Conservation (phyloP, 768 basidiomycete genomes). For the Pholiota molesta region DNA sequence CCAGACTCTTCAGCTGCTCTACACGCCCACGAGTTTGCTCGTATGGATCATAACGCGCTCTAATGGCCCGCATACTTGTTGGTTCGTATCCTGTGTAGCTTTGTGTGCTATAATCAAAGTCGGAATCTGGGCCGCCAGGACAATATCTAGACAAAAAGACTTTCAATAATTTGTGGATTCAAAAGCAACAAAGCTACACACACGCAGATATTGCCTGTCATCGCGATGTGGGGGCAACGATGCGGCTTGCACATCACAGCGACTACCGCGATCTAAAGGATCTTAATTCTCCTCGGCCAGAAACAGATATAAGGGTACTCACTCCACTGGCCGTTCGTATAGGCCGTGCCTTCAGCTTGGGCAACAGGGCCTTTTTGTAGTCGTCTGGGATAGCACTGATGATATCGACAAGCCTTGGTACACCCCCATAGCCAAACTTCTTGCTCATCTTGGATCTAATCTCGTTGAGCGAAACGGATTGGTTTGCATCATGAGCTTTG, state of each 20-base stretch:
- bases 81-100: constrained; percentile 96
- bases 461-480: constrained; percentile 84
- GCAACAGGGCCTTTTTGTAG: constrained; percentile 89
- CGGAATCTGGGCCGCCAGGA: constrained; percentile 98
- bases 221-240: constrained; percentile 98
- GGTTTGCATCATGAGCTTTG: constrained; percentile 77
- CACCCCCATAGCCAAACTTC: constrained; percentile 83
- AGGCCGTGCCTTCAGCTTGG: constrained; percentile 89
- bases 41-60: constrained; percentile 93
- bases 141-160: constrained; percentile 67
- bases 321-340: constrained; percentile 97
- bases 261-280: constrained; percentile 87
- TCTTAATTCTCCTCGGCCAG: background rate
- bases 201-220: constrained; percentile 99
- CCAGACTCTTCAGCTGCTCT: constrained; percentile 94
- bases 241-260: constrained; percentile 99
- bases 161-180: background rate
- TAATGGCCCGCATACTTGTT: constrained; percentile 98
- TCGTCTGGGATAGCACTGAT: constrained; percentile 98
- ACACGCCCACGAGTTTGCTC: constrained; percentile 95
- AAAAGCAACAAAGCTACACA: constrained; percentile 39
- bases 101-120: constrained; percentile 99
- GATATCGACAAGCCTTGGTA: constrained; percentile 95
- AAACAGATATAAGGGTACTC: constrained; percentile 29
- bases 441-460: constrained; percentile 89